Base-by-base conservation (phyloP, 345 rosid genomes). In the Rhodamnia rubescens region DNA sequence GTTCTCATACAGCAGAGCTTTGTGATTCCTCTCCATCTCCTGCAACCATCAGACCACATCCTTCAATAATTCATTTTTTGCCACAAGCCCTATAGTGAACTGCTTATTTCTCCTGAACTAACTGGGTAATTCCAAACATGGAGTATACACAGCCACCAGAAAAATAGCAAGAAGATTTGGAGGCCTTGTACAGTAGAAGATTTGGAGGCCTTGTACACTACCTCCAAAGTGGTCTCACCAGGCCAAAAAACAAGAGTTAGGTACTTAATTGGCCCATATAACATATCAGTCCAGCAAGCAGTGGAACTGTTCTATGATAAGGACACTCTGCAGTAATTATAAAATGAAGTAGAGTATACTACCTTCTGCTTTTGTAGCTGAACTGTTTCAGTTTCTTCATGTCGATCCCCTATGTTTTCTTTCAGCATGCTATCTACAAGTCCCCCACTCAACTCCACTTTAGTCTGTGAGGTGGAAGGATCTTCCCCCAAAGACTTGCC, bases 331-430 rank as follows among this genome's bases (percentile, higher is more conserved):
- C 80, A 69, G 80, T 44, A 11, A 32, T 16, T 22, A 53, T 50
- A 85, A 4, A 32, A 55, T 18, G 32, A 32, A 53, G 21, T 55
- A 14, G 11, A 49, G 15, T 13, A 36, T 82, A 54, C 80, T 89
- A 96, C 99, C 98, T 93, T 93, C 50, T 85, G 91, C 89, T 90
- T 88, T 80, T 85, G 93, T 58, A 88, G 88, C 86, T 89, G 90
- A 85, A 85, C 91, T 42, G 82, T 87, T 14, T 85, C 87, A 82
- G 88, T 91, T 90, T 92, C 95, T 26, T 93, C 90, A 10, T 88
- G 90, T 88, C 58, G 88, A 82, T 83, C 89, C 26, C 81, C 85
- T 57, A 82, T 87, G 84, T 78, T 47, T 64, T 59, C 90, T 86
- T 88, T 90, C 85, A 81, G 91, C 83, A 55, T 89, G 88, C 88